A percentile compares a stretch with the other conserved stretches of the same genome.
Evolutionary conservation across 1,284 basidiomycete genomes (phyloP).

Genomic region (Cutaneotrichosporon sp.): DNA sequence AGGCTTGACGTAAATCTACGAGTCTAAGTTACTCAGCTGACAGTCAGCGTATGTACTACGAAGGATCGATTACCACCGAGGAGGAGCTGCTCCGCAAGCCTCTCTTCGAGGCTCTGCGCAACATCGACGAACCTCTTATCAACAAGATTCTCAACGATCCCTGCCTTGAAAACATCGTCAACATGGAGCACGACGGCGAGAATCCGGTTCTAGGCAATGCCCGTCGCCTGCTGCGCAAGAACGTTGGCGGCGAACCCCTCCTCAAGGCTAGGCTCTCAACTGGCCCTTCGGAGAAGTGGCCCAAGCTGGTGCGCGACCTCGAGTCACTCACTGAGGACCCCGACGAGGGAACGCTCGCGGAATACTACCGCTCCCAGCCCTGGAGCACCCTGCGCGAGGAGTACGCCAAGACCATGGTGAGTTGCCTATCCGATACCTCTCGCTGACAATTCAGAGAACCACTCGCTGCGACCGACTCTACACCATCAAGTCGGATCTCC

Average conservation of each 20-base stretch:
- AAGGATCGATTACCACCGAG: background rate
- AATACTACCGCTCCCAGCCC: background rate
- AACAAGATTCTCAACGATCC: background rate
- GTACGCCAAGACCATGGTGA: background rate
- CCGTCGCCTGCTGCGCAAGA: background rate
- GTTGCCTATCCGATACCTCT: no score
- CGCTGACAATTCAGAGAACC: no score
- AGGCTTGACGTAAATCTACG: background rate
- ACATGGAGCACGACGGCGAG: background rate
- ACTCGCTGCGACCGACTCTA: background rate
- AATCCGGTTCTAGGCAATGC: background rate
- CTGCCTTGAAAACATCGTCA: background rate
- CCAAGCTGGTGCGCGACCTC: background rate
- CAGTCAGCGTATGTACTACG: background rate
- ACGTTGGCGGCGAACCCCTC: background rate
- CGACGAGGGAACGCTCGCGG: background rate
- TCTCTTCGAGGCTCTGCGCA: background rate
- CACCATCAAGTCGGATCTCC: background rate
- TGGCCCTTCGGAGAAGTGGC: background rate
- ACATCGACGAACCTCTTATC: background rate
- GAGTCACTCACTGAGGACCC: background rate
- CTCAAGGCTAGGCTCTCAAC: background rate
- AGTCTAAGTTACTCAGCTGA: background rate
- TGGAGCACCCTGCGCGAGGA: background rate
- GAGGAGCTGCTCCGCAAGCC: background rate